Base-by-base conservation (phyloP, 2,329 filamentous ascomycete genomes). In the Sclerotinia trifoliorum region DNA sequence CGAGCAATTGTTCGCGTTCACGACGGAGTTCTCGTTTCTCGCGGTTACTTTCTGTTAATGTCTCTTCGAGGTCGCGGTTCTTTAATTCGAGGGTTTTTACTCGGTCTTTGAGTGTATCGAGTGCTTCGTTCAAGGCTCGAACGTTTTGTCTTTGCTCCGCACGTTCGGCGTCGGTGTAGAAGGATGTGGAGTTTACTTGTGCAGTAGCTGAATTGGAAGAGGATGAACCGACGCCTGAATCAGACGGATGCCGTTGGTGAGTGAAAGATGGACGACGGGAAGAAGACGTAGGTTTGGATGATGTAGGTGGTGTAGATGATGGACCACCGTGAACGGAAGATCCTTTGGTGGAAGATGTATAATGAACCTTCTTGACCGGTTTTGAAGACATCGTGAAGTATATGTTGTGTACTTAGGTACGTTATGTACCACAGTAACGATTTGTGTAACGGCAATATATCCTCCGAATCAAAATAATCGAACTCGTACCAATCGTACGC, bases 261-360 rank as follows among this genome's bases (percentile, higher is more conserved):
- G 63, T 58, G 21, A 65, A 44, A 6, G 63, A 35, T 6, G 39
- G 52, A 21, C 63, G 63, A 26, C 39, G 54, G 39, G 52, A 15
- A 10, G 63, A 48, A 13, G 63, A 49, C 2, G 39, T 17, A 11
- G 61, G n/a, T 42, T 44, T 29, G 24, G 61, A 64, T 19, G 46
- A 29, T 10, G 21, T 21, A 3, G 35, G 48, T 29, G 42, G 44
- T 42, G 64, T 26, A 8, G 46, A 35, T 11, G 60, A 24, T n/a
- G n/a, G n/a, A 15, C 55, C 64, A 13, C 54, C 64, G 42, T 49
- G 52, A 7, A 61, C 54, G 0, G 64, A 66, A 2, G 64, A 66
- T 17, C 66, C 66, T 48, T 67, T 67, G 48, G 66, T 67, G 4
- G 56, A 63, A 3, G 65, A 29, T 21, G 65, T 63, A 48, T 67